Conservation (phyloP, 2,329 filamentous ascomycete genomes). For the Magnaporthiopsis poae region DNA sequence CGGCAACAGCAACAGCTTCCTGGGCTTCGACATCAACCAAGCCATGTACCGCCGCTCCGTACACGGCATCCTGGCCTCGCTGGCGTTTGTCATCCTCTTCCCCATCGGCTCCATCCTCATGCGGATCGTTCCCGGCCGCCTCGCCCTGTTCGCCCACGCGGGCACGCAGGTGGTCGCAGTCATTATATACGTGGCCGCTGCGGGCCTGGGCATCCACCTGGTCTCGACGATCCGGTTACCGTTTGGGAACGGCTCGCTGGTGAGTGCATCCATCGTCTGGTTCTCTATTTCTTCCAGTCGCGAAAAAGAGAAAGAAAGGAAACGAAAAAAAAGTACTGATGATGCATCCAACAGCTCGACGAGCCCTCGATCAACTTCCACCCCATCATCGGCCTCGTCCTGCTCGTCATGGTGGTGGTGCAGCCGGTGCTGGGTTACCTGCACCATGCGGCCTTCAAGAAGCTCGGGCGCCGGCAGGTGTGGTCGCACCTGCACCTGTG, state of each 20-base stretch:
- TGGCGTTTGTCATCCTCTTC: conserved; percentile 34
- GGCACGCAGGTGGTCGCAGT: conserved; percentile 28
- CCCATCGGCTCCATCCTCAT: conserved; percentile 34
- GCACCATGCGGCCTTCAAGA: conserved; percentile 33
- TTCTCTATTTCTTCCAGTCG: not conserved
- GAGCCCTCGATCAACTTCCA: conserved; percentile 28
- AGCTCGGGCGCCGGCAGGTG: conserved; percentile 25
- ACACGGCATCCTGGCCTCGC: conserved; percentile 31
- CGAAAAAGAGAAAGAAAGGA: too few relatives aligned
- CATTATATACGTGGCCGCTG: conserved; percentile 28
- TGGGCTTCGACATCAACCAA: conserved; percentile 20
- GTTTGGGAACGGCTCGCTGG: conserved; percentile 20
- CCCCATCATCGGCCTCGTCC: conserved; percentile 36
- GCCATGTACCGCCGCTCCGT: conserved; percentile 24
- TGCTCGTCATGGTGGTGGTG: conserved; percentile 28
- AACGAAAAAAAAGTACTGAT: not conserved
- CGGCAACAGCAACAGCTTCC: conserved; percentile 10
- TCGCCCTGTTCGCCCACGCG: conserved; percentile 30
- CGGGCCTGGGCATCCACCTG: conserved; percentile 33
- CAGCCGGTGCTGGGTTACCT: conserved; percentile 32
- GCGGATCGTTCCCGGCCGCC: conserved; percentile 26
- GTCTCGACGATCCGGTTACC: conserved; percentile 24
- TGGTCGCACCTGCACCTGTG: conserved; percentile 34
- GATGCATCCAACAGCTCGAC: conserved; percentile 18
- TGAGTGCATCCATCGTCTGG: conserved; percentile 15